Percentiles rank a stretch among this genome's conserved stretches.
Conservation (phyloP, 108 stramenopile species). For the Cylindrotheca closterium region DNA sequence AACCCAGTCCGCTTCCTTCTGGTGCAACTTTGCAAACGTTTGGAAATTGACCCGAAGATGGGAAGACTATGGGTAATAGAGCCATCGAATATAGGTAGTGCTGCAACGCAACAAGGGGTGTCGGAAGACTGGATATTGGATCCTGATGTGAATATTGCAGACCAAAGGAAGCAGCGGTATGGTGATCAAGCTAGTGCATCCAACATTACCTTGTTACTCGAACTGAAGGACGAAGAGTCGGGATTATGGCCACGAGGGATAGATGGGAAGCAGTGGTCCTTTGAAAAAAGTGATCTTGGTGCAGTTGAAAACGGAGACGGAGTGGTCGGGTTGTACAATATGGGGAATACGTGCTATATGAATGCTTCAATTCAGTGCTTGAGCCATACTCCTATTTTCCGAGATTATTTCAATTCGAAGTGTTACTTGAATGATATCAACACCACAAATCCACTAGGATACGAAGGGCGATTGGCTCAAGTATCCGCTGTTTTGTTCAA, state of each 20-base stretch:
- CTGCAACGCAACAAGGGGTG: constrained; percentile 10
- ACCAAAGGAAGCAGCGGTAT: constrained; percentile 53
- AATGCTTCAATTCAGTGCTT: constrained; percentile 95
- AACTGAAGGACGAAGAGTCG: constrained; percentile 70
- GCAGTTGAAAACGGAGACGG: constrained; percentile 70
- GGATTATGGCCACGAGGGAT: constrained; percentile 74
- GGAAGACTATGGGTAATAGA: constrained; percentile 74
- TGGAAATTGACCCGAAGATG: constrained; percentile 69
- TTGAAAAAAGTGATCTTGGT: constrained; percentile 17
- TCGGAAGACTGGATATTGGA: constrained; percentile 59
- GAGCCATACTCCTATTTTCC: constrained; percentile 90
- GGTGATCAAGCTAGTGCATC: constrained; percentile 19
- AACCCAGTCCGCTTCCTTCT: constrained; percentile 62
- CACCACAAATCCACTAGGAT: constrained; percentile 91
- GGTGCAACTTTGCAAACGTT: constrained; percentile 65
- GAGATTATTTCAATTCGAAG: constrained; percentile 92
- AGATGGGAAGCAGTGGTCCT: constrained; percentile 47
- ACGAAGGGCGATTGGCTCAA: constrained; percentile 92
- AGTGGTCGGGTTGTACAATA: constrained; percentile 83
- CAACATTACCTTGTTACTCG: constrained; percentile 66
- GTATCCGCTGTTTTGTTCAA: constrained; percentile 88
- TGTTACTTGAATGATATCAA: constrained; percentile 91
- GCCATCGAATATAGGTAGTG: background rate
- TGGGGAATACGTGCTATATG: constrained; percentile 97
- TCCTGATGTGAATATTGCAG: constrained; percentile 64